phyloP scores from a whole-genome alignment of 1,284 basidiomycete species.

The Heterobasidion occidentale region DNA sequence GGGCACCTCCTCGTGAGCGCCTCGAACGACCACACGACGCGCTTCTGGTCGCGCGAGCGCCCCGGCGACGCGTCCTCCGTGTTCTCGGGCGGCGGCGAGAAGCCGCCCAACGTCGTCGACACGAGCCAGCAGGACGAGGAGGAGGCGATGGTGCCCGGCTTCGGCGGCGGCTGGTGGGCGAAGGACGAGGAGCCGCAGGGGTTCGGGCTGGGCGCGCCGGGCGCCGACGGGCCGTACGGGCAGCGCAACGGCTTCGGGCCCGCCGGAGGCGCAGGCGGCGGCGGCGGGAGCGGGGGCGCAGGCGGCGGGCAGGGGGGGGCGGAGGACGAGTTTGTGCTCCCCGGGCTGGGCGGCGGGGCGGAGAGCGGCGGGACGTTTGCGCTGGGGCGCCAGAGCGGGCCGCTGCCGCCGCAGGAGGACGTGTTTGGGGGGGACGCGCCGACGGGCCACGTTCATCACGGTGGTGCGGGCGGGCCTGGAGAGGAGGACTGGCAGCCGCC shows the following conservation, averaged over 20 bases:
- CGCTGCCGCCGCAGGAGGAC: neutral
- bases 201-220: slow-evolving; percentile 19
- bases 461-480: neutral
- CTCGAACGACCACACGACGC: slow-evolving; percentile 94
- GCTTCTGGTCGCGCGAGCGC: slow-evolving; percentile 91
- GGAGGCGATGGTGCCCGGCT: slow-evolving; percentile 59
- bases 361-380: neutral
- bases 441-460: neutral
- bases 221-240: slow-evolving; percentile 22
- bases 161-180: slow-evolving; percentile 13
- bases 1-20: slow-evolving; percentile 91
- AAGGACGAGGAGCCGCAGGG: slow-evolving; percentile 15
- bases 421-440: neutral
- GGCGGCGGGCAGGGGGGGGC: neutral
- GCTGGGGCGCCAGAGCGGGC: neutral
- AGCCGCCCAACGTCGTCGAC: slow-evolving; percentile 57
- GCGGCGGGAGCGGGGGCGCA: slow-evolving; percentile 6
- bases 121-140: slow-evolving; percentile 36
- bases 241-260: slow-evolving; percentile 7
- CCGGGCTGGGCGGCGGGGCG: neutral
- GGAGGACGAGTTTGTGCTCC: neutral
- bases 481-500: neutral
- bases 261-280: slow-evolving; percentile 19
- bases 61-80: slow-evolving; percentile 68
- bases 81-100: slow-evolving; percentile 70